These are phyloP conservation scores for Aspergillus coremiiformis DNA, from an alignment of 495 filamentous ascomycete species.

Conservation along the genomic window DNA sequence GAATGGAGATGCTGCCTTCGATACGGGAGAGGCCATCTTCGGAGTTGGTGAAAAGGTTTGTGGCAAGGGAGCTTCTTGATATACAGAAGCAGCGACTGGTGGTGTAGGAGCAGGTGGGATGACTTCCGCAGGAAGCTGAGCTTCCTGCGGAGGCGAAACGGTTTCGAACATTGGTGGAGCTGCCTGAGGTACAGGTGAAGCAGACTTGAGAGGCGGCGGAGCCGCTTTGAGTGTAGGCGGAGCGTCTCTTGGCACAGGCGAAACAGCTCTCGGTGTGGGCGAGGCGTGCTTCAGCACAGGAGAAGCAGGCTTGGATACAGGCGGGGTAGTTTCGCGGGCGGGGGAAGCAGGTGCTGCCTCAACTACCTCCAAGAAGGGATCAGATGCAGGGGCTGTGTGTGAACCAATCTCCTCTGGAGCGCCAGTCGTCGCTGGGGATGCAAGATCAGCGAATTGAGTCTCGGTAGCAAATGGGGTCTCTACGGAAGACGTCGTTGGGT, in stretches of 20 bases:
- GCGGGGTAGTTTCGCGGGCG: constrained; percentile 11
- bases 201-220: constrained; percentile 7
- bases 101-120: constrained; percentile 1
- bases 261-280: constrained; percentile 9
- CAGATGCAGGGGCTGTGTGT: not conserved
- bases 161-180: constrained; percentile 1
- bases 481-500: constrained; percentile 15
- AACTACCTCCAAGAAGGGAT: constrained; percentile 4
- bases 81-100: constrained; percentile 12
- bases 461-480: constrained; percentile 25
- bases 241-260: constrained; percentile 14
- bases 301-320: constrained; percentile 11
- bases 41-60: constrained; percentile 16
- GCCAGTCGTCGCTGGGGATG: constrained; percentile 2
- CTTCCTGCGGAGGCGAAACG: constrained; percentile 5
- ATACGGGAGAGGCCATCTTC: constrained; percentile 9
- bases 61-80: constrained; percentile 9
- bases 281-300: constrained; percentile 6
- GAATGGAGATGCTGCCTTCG: constrained; percentile 18
- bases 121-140: not conserved
- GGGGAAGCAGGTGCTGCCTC: constrained; percentile 7
- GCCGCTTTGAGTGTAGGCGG: constrained; percentile 10
- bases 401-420: constrained; percentile 1
- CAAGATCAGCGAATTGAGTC: constrained; percentile 5
- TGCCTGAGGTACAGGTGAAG: constrained; percentile 8